Evolutionary conservation across 345 rosid species (phyloP).

Genomic region (Excoecaria cochinchinensis): DNA sequence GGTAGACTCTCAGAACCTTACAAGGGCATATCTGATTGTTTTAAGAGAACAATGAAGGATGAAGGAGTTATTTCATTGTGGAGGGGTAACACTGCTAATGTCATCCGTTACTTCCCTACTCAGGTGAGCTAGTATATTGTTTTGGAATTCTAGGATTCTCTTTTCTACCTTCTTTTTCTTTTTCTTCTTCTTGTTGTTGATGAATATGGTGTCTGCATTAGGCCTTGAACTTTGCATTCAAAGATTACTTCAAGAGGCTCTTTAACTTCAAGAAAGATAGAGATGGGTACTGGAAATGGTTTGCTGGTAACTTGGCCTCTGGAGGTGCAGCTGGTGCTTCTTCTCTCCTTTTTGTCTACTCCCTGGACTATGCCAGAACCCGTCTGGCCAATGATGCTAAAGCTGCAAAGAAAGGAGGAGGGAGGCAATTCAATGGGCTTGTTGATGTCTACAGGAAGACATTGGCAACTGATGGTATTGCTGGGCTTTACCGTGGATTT

Average conservation of each 20-base stretch:
- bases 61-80: conserved; percentile 32
- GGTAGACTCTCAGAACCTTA: conserved; percentile 39
- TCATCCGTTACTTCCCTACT: conserved; percentile 38
- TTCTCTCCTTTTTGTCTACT: conserved; percentile 31
- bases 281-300: conserved; percentile 35
- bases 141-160: not conserved
- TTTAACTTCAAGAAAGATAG: conserved; percentile 43
- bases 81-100: conserved; percentile 42
- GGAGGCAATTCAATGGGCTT: conserved; percentile 32
- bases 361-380: conserved; percentile 29
- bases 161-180: not conserved
- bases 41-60: conserved; percentile 22
- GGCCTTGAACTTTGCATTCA: conserved; percentile 46
- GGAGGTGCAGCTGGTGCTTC: conserved; percentile 37
- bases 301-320: conserved; percentile 33
- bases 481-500: conserved; percentile 35
- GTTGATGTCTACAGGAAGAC: conserved; percentile 37
- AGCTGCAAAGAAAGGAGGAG: conserved; percentile 32
- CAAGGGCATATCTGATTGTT: conserved; percentile 37
- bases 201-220: not conserved
- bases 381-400: conserved; percentile 33
- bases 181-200: not conserved
- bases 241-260: conserved; percentile 43
- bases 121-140: conserved; percentile 19
- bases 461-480: conserved; percentile 34